Evolutionary conservation across 768 basidiomycete species (phyloP).

Genomic region (Mrakia blollopis): DNA sequence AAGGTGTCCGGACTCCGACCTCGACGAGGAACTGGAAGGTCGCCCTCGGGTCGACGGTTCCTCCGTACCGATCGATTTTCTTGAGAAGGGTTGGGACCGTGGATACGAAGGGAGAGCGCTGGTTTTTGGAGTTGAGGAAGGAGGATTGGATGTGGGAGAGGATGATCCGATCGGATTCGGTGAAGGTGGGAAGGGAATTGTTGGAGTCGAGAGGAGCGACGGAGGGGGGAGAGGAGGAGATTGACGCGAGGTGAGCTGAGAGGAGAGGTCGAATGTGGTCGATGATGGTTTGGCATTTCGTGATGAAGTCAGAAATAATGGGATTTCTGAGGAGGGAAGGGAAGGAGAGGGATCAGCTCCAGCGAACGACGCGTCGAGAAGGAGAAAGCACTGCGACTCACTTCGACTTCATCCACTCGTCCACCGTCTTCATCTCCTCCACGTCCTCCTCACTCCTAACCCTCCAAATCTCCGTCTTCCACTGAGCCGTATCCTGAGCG

Average conservation of each 20-base stretch:
- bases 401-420: slow-evolving; percentile 54
- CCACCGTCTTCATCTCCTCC: slow-evolving; percentile 51
- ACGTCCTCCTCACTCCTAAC: slow-evolving; percentile 44
- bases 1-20: slow-evolving; percentile 69
- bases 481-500: slow-evolving; percentile 58
- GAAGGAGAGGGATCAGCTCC: too few species aligned
- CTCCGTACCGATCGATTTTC: slow-evolving; percentile 34
- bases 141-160: slow-evolving; percentile 38
- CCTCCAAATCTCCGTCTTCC: slow-evolving; percentile 57
- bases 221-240: slow-evolving; percentile 27
- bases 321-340: slow-evolving; percentile 39
- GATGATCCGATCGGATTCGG: slow-evolving; percentile 35
- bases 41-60: slow-evolving; percentile 45
- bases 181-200: slow-evolving; percentile 20
- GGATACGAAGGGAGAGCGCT: slow-evolving; percentile 60
- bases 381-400: slow-evolving; percentile 33
- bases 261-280: slow-evolving; percentile 29
- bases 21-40: slow-evolving; percentile 54
- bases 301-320: slow-evolving; percentile 51
- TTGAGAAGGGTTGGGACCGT: slow-evolving; percentile 39
- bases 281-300: slow-evolving; percentile 36
- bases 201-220: neutral
- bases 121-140: slow-evolving; percentile 45
- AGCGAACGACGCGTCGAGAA: neutral
- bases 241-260: slow-evolving; percentile 1